Base-by-base conservation (phyloP, 108 stramenopile species). In the Chaetoceros tenuissimus region DNA sequence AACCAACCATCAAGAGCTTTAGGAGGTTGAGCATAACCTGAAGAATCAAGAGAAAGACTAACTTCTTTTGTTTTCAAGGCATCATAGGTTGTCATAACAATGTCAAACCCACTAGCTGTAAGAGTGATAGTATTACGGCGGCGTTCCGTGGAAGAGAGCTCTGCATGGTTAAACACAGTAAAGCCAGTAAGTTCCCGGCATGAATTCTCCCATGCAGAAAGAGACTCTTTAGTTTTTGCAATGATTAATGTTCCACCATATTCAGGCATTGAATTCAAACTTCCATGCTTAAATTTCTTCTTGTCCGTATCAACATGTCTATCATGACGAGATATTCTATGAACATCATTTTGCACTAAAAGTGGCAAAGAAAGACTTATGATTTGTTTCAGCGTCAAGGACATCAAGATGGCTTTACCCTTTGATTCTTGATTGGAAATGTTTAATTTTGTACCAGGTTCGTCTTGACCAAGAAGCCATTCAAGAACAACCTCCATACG, bases 51-150 rank as follows among this genome's bases (percentile, higher is more conserved):
- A 28, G 76, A 68, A 13, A 80, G 57, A 19, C 77, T 67, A 49
- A 73, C 56, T 27, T 85, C 84, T 30, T 81, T 72, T 21, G 68
- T 50, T 63, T 80, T 82, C 31, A 85, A 48, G 7, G 71, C 71
- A 47, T 85, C 84, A 51, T 73, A 85, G 2, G 80, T 85, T 28
- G 78, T 72, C 34, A 85, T 31, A 8, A 79, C 74, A 45, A 85
- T 79, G 68, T 85, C 79, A 55, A 68, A 78, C 0, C 56, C 63
- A 30, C 67, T 62, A 3, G 84, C 76, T 28, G 68, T 66, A 16
- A 55, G 60, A 2, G 66, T 34, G 45, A 68, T 69, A 34, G 80
- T 79, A 13, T 5, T 13, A 13, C 8, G 13, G 8, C 34, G 34
- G 24, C 81, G 69, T 40, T 74, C 63, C 24, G 65, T 68, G 10